phyloP scores from a whole-genome alignment of 208 protist genomes.

The Trypanosoma congolense region DNA sequence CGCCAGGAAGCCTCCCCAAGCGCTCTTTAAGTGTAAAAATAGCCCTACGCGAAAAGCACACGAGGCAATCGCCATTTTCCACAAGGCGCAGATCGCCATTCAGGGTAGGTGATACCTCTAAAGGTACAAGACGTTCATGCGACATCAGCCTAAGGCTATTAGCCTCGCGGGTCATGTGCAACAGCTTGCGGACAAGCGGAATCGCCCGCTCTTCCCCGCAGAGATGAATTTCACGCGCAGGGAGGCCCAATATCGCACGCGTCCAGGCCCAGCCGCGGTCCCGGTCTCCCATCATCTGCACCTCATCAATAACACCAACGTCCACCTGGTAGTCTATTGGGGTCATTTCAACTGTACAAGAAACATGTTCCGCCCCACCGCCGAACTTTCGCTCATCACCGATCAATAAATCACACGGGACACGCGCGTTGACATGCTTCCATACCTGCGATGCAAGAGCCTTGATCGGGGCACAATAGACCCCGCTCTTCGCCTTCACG shows the following conservation, averaged over 20 bases:
- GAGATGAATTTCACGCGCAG: constrained; percentile 86
- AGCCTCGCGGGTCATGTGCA: constrained; percentile 68
- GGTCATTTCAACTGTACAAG: constrained; percentile 91
- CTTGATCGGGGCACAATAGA: constrained; percentile 93
- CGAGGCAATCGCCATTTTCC: constrained; percentile 83
- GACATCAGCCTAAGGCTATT: constrained; percentile 43
- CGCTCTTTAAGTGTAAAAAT: constrained; percentile 55
- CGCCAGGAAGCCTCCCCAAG: constrained; percentile 36
- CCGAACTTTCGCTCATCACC: constrained; percentile 85
- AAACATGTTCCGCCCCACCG: constrained; percentile 72
- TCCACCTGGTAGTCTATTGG: constrained; percentile 70
- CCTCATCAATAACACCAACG: constrained; percentile 91
- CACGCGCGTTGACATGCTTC: constrained; percentile 58
- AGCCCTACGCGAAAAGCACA: constrained; percentile 74
- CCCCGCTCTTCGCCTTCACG: constrained; percentile 51
- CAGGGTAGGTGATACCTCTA: constrained; percentile 41
- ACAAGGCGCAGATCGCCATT: constrained; percentile 29
- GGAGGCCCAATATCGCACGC: constrained; percentile 88
- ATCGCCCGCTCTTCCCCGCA: constrained; percentile 84
- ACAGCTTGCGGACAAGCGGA: constrained; percentile 58
- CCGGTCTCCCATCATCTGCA: constrained; percentile 92
- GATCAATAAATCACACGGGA: constrained; percentile 91
- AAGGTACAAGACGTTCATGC: constrained; percentile 79
- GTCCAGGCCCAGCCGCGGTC: constrained; percentile 94
- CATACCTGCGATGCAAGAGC: constrained; percentile 92